These are phyloP conservation scores for Aureobasidium sp. DNA, from an alignment of 2,329 filamentous ascomycete species.

Conservation along the genomic window DNA sequence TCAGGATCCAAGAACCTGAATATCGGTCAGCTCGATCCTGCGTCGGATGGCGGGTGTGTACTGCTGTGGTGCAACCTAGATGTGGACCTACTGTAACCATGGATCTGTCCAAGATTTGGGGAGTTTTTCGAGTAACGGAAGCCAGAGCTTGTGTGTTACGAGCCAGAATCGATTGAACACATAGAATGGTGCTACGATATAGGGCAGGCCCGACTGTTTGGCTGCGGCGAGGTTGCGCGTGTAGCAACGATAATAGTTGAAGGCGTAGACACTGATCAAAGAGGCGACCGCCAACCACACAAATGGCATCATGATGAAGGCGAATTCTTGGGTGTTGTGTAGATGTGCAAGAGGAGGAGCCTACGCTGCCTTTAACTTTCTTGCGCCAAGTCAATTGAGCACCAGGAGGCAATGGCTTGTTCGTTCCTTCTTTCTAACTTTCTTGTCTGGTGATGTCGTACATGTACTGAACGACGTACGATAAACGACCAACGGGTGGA, in stretches of 20 bases:
- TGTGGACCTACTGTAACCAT: conserved; percentile 50
- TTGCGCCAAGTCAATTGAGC: not conserved
- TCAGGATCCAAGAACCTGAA: conserved; percentile 49
- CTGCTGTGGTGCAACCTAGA: not conserved
- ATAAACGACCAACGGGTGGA: conserved; percentile 4
- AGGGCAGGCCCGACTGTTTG: conserved; percentile 39
- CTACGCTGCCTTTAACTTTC: not conserved
- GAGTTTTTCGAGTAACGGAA: conserved; percentile 48
- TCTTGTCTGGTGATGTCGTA: conserved; percentile 8
- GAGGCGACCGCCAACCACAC: conserved; percentile 22
- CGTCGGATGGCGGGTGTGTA: not conserved
- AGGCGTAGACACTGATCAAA: conserved; percentile 28
- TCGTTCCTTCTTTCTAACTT: not conserved
- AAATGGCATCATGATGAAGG: conserved; percentile 22
- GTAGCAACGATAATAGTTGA: conserved; percentile 30
- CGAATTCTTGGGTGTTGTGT: not conserved
- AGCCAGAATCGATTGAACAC: conserved; percentile 49
- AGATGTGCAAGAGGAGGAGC: not conserved
- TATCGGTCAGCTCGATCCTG: conserved; percentile 2
- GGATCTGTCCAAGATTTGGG: conserved; percentile 48
- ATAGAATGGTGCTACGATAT: conserved; percentile 35
- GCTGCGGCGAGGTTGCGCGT: conserved; percentile 35
- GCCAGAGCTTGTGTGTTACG: conserved; percentile 45
- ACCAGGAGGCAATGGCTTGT: not conserved
- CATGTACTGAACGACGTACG: not conserved